Base-by-base conservation (phyloP, 2,329 filamentous ascomycete genomes). In the Epichloe scottii region DNA sequence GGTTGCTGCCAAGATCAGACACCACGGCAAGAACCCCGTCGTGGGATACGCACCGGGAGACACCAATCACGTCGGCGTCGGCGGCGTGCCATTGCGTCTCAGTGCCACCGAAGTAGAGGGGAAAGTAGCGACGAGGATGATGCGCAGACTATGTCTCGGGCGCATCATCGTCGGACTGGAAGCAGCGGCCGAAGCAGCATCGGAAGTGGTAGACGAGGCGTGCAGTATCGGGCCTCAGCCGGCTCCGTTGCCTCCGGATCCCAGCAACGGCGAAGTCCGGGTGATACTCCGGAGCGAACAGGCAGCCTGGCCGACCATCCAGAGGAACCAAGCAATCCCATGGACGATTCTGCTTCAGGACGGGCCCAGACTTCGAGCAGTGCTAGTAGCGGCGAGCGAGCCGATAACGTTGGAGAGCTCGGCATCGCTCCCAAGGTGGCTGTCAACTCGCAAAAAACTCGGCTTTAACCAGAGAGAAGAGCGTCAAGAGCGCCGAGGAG, bases 101-200 rank as follows among this genome's bases (percentile, higher is more conserved):
- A 95, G 88, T 65, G 91, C 93, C n/a, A 94, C 87, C 48, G 93
- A 98, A 67, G 87, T 97, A 14, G 89, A 95, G 60, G 89, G 87
- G 89, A 84, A 57, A 88, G 90, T 59, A 88, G 84, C 63, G 87
- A 89, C 49, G 84, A 88, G 43, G 86, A 88, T 46, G 82, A 85
- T 41, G 64, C 67, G 15, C 66, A 69, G 35, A 63, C 67, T 48
- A 63, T 65, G 58, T 67, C 71, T 58, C 75, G 72, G 53, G 60
- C 76, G 68, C 74, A 82, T 56, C 85, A 90, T 67, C 80, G 81
- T 55, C 75, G 86, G 56, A 85, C 81, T 21, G 84, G 85, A 44
- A 89, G 85, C 65, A 89, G 85, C 60, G 85, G 85, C 19, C 77
- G 85, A 56, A 89, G 83, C 65, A 89, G 80, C 63, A 79, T 72